A percentile compares a stretch with the other conserved stretches of the same genome.
Conservation (phyloP, 2,329 filamentous ascomycete species). For the Pyrenophora tritici-repentis region DNA sequence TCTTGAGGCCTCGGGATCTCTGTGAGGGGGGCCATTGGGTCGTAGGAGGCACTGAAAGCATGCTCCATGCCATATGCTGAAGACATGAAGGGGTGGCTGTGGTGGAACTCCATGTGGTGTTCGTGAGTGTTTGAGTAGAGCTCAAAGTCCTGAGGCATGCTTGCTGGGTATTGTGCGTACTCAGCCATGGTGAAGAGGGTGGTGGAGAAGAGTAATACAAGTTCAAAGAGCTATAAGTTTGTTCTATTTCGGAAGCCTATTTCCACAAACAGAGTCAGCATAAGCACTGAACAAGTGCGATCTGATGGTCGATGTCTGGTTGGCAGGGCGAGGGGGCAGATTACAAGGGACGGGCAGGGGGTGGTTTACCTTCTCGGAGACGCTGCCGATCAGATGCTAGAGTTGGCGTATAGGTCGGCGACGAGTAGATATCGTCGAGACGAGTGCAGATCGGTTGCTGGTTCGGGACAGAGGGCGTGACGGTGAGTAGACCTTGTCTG, state of each 20-base stretch:
- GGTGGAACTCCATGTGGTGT: conserved; percentile 39
- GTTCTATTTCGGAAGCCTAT: conserved; percentile 24
- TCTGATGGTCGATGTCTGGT: conserved; percentile 21
- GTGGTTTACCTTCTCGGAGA: conserved; percentile 41
- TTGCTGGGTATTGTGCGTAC: conserved; percentile 36
- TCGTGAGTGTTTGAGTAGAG: conserved; percentile 44
- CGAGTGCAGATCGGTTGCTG: conserved; percentile 34
- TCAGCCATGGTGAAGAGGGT: conserved; percentile 42
- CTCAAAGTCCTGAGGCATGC: conserved; percentile 47
- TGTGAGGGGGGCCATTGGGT: conserved; percentile 42
- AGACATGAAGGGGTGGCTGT: conserved; percentile 36
- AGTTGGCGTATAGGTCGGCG: conserved; percentile 39
- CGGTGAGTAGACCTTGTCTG: conserved; percentile 29
- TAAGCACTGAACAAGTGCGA: conserved; percentile 23
- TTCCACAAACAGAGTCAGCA: conserved; percentile 33
- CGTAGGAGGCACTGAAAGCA: conserved; percentile 46
- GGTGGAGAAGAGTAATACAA: conserved; percentile 7
- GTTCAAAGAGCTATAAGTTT: conserved; percentile 16
- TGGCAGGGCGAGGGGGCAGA: conserved; percentile 22
- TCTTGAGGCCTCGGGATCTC: conserved; percentile 41
- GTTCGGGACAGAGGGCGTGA: conserved; percentile 23
- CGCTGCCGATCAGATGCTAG: conserved; percentile 29
- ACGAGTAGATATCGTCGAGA: conserved; percentile 24
- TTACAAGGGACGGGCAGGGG: conserved; percentile 36
- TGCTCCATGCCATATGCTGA: conserved; percentile 39